Conservation (phyloP, 208 protist genomes). For the Trichomonas tenax region DNA sequence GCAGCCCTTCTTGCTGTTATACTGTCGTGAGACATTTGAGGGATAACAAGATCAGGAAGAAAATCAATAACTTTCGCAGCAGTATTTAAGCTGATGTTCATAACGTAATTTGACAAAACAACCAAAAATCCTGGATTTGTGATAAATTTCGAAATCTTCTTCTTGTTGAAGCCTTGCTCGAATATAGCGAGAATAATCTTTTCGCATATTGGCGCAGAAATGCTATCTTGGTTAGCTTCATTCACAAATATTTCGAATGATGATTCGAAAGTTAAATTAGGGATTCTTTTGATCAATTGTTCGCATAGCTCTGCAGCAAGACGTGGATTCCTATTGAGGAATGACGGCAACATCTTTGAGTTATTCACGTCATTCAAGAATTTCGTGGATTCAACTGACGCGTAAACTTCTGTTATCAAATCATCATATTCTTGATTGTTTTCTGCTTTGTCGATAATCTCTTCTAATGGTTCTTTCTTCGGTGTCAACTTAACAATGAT, state of each 20-base stretch:
- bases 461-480: not conserved
- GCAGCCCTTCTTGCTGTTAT: not conserved
- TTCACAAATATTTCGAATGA: not conserved
- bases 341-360: not conserved
- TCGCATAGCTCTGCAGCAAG: not conserved
- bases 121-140: not conserved
- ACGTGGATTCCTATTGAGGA: not conserved
- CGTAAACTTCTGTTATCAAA: not conserved
- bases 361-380: not conserved
- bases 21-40: not conserved
- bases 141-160: not conserved
- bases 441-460: not conserved
- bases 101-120: not conserved
- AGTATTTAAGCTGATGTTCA: not conserved
- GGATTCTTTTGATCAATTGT: not conserved
- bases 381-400: not conserved
- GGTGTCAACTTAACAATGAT: not conserved
- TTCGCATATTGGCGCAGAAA: not conserved
- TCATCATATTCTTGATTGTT: not conserved
- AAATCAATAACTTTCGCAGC: not conserved
- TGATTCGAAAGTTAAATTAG: not conserved
- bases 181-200: not conserved
- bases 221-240: not conserved
- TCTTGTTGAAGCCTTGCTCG: not conserved
- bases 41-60: not conserved